These are phyloP conservation scores for Hordeum pubiflorum DNA, from an alignment of 202 grass and related monocot genomes.

Conservation along the genomic window DNA sequence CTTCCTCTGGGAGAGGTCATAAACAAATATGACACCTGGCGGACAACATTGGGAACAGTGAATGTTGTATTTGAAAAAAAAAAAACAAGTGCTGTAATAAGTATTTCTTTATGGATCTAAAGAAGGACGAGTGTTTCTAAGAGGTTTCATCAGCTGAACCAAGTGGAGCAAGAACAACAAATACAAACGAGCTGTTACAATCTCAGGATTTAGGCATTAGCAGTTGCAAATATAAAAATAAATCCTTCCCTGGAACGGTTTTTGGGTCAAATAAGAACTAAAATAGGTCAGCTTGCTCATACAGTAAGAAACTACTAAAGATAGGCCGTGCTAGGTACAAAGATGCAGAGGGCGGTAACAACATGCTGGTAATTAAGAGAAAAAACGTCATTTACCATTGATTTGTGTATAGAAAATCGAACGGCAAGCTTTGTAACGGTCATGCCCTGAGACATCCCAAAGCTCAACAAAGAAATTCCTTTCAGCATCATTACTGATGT, in stretches of 20 bases:
- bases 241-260: background rate
- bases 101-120: background rate
- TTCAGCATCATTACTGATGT: slow-evolving; percentile 51
- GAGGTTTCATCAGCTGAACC: background rate
- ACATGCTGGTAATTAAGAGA: slow-evolving; percentile 1
- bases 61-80: slow-evolving; percentile 8
- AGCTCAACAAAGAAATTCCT: slow-evolving; percentile 92
- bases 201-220: background rate
- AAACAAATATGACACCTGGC: slow-evolving; percentile 88
- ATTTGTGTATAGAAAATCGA: slow-evolving; percentile 89
- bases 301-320: background rate
- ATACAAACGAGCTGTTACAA: slow-evolving; percentile 16
- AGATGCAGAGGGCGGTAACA: background rate
- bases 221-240: slow-evolving; percentile 1
- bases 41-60: slow-evolving; percentile 29
- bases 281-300: background rate
- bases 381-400: slow-evolving; percentile 42
- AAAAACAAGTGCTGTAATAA: background rate
- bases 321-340: background rate
- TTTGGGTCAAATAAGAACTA: background rate
- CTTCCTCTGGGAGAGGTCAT: slow-evolving; percentile 80
- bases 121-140: background rate
- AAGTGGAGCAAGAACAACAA: background rate
- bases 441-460: slow-evolving; percentile 94
- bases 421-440: slow-evolving; percentile 77